Evolutionary conservation across 2,329 filamentous ascomycete species (phyloP), one percentile per base, ranked within the genome.

Genomic region (Fusarium haematococcum): DNA sequence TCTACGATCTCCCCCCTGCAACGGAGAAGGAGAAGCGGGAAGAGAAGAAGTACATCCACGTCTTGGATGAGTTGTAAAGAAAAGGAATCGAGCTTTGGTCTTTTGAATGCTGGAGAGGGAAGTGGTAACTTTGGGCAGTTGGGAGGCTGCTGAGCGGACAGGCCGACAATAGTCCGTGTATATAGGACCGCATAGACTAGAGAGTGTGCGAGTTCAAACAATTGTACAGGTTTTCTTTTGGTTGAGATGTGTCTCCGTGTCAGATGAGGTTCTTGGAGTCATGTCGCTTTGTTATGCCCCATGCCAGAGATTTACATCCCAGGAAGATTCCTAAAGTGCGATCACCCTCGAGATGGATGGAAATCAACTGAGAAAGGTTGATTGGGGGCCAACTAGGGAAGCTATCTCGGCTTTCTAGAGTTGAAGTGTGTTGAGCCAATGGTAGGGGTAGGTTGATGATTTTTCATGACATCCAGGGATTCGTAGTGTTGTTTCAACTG

Each of bases 41-140:
- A 84, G 95, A 98, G 85, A 97, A 92, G 90, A 97, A 98, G 88
- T 99, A 97, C 84, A 87, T 98, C 83, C 97, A 99, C 84, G 95
- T 99, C 71, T 87, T 95, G 81, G 94, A 97, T 83, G 93, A 97
- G 83, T 91, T 95, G 88, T 97, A 92, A 86, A 77, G 64, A 54
- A 75, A 71, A 71, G 67, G 59, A 50, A 52, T 67, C n/a, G 37
- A 54, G 39, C 59, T 73, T 69, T 65, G 62, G 65, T 67, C 50
- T 43, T 60, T 57, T 35, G 64, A 66, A 70, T 76, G 71, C 69
- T 72, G 74, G 61, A 60, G 63, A 65, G 64, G 65, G 68, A 67
- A 65, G 56, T 62, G 50, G 33, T 37, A 35, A 58, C 56, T 43
- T 63, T 32, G 27, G 16, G 50, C 50, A 37, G 62, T 58, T 45